Base-by-base conservation (phyloP, 2,329 filamentous ascomycete genomes). In the Tolypocladium pustulatum region DNA sequence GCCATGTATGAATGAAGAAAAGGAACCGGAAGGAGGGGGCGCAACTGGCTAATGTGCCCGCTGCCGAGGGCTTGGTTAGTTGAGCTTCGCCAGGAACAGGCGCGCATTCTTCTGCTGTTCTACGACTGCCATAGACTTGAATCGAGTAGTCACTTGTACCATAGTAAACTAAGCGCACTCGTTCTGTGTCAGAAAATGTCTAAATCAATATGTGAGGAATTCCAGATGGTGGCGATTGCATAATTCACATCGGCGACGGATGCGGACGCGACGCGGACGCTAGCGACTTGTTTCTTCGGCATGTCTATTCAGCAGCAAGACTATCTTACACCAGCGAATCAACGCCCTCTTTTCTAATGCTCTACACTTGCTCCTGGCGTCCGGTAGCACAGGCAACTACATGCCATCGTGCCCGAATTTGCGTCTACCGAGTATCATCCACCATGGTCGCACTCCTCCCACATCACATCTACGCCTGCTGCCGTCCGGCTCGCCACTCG, bases 401-500 rank as follows among this genome's bases (percentile, higher is more conserved):
- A 12, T 30, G 10, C 15, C 30, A n/a, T 22, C 17, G 30, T 5
- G 25, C 17, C 30, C 4, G 12, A 2, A 3, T 13, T 9, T 52
- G 27, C 10, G 30, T 34, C 10, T 32, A 20, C 27, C 46, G 10
- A 52, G 3, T 22, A 34, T 32, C 27, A 12, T 52, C 27, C 20
- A 51, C 46, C 27, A 25, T 34, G 12, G 36, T 25, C 46, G 41
- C 41, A 12, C 46, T 8, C 7, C 37, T 37, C 37, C 37, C 55
- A 20, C 9, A 9, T 8, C 49, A 10, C 27, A 6, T 37, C 41
- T 62, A 61, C 10, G 61, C 59, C 38, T 55, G 56, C 63, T 67
- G 64, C 54, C 70, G 67, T 40, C 73, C 74, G 55, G 73, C 65
- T 55, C 74, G 70, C 78, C 79, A 80, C 61, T 75, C 74, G 67